Evolutionary conservation across 352 stramenopile genomes (phyloP), one percentile per base, ranked within the genome.

Genomic region (Pythium phragmitis): DNA sequence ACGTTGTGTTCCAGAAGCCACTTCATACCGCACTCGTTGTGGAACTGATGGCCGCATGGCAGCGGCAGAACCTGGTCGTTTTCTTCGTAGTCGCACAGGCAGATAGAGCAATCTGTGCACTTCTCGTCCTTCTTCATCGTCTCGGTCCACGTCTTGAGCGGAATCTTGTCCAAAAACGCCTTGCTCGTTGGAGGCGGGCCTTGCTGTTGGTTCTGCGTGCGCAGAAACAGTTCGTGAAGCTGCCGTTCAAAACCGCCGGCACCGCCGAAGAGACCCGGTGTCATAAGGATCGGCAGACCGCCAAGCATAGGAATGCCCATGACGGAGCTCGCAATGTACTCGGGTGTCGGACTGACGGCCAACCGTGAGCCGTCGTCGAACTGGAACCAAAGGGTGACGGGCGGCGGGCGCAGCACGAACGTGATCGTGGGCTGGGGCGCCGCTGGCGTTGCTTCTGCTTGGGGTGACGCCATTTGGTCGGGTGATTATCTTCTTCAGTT

Each of bases 1-100:
- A 91, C 75, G 34, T 91, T 92, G 78, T 94, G 81, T 43, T 90
- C 77, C 6, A 77, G 36, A 2, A 94, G 85, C 85, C 85, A 94
- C 30, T 73, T 81, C 72, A 89, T 76, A 33, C 76, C 80, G 56
- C 85, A 94, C 37, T 88, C 75, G 65, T 87, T 83, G 76, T 94
- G 85, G 64, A 94, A 92, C 23, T 73, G 76, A 63, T 94, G 85
- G 16, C 78, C 77, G 49, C 85, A 94, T 1, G 85, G 85, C 6
- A 94, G 72, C n/a, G 75, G 74, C 14, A 91, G 65, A 12, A 93
- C 73, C 26, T 74, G 46, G 30, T 93, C 80, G 23, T 85, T 72
- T 12, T 80, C 77, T 67, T 86, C 79, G 49, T 87, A 93, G 57
- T 90, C 85, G 61, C 73, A 81, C 42, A 93, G 60, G 54, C 85